Conservation (phyloP, 1,284 basidiomycete genomes). For the Laetiporus sulphureus region DNA sequence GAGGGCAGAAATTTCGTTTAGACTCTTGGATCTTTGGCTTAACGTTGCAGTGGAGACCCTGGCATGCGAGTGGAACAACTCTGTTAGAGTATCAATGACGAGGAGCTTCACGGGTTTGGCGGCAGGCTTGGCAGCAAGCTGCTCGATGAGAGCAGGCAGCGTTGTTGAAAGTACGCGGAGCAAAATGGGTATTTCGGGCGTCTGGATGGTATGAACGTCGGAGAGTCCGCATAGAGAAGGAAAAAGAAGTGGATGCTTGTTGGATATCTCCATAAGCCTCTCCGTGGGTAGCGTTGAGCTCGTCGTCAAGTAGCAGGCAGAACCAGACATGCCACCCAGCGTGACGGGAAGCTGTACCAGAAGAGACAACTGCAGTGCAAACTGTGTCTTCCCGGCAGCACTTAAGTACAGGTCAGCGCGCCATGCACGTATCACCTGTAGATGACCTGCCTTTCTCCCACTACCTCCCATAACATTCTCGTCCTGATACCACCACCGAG, state of each 20-base stretch:
- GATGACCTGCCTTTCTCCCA: slow-evolving; percentile 71
- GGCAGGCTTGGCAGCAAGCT: slow-evolving; percentile 20
- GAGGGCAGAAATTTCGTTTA: slow-evolving; percentile 58
- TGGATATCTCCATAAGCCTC: slow-evolving; percentile 52
- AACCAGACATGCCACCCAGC: slow-evolving; percentile 48
- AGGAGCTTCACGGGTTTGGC: slow-evolving; percentile 60
- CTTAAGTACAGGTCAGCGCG: slow-evolving; percentile 32
- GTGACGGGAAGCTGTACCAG: slow-evolving; percentile 60
- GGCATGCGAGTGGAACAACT: slow-evolving; percentile 62
- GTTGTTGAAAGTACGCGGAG: slow-evolving; percentile 57
- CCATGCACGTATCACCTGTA: too few species aligned
- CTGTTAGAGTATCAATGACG: slow-evolving; percentile 77
- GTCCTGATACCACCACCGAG: slow-evolving; percentile 73
- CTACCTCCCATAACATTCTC: slow-evolving; percentile 78
- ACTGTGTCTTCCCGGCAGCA: slow-evolving; percentile 83
- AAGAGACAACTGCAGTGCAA: slow-evolving; percentile 75
- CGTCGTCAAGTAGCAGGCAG: slow-evolving; percentile 70
- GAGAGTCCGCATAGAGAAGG: slow-evolving; percentile 45
- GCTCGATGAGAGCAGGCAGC: slow-evolving; percentile 53
- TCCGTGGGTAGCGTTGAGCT: slow-evolving; percentile 66
- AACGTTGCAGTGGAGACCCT: slow-evolving; percentile 54
- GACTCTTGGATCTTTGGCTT: slow-evolving; percentile 60
- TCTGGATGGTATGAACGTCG: slow-evolving; percentile 61
- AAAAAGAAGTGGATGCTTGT: slow-evolving; percentile 42
- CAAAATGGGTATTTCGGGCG: slow-evolving; percentile 56